phyloP scores from a whole-genome alignment of 306 rosid species.

The Alnus rubra region DNA sequence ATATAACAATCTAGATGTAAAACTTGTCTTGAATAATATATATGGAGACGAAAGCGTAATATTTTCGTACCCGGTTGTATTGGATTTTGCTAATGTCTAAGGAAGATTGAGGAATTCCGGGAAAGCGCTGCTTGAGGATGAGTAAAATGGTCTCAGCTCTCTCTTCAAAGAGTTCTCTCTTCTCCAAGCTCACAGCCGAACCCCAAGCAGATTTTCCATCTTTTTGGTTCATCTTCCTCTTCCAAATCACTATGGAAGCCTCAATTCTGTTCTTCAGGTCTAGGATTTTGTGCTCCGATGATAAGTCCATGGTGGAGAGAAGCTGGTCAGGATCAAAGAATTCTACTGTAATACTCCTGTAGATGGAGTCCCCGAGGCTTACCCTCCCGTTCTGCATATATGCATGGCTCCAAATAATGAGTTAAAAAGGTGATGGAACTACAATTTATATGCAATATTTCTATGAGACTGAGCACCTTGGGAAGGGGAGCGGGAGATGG shows the following conservation, averaged over 20 bases:
- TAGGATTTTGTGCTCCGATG: slow-evolving; percentile 88
- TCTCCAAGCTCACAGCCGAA: slow-evolving; percentile 90
- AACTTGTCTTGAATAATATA: not conserved
- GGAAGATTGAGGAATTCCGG: slow-evolving; percentile 88
- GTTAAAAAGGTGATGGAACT: not conserved
- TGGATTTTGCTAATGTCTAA: slow-evolving; percentile 98
- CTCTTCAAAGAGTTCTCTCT: slow-evolving; percentile 94
- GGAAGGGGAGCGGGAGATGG: too few relatives aligned
- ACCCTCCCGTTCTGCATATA: slow-evolving; percentile 82
- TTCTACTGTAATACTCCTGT: slow-evolving; percentile 78
- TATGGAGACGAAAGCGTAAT: not conserved
- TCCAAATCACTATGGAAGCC: slow-evolving; percentile 97
- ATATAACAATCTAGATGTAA: too few relatives aligned
- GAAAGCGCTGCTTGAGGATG: slow-evolving; percentile 85
- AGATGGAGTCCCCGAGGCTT: slow-evolving; percentile 85
- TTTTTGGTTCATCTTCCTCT: slow-evolving; percentile 93
- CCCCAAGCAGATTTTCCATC: slow-evolving; percentile 94
- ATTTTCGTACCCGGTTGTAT: slow-evolving; percentile 55
- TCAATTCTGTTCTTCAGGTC: slow-evolving; percentile 93
- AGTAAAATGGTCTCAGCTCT: slow-evolving; percentile 92
- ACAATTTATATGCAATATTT: not conserved
- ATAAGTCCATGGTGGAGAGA: slow-evolving; percentile 71
- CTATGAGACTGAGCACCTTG: too few relatives aligned
- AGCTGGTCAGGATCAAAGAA: slow-evolving; percentile 90
- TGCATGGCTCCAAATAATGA: not conserved